Evolutionary conservation across 106 monocot genomes (phyloP), one percentile per base, ranked within the genome.

Genomic region (Phalaenopsis aphrodite): DNA sequence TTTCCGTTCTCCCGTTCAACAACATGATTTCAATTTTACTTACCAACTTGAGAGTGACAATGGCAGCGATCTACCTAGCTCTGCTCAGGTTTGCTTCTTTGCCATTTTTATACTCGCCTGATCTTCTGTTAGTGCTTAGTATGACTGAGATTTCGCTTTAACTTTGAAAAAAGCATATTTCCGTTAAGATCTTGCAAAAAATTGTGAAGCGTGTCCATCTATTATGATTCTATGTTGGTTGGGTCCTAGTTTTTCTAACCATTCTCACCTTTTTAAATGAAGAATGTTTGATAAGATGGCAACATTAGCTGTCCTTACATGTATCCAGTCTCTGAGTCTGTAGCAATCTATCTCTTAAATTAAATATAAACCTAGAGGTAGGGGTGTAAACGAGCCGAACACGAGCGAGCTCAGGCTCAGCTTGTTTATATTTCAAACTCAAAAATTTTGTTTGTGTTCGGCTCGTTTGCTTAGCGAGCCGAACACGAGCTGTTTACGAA

Each of bases 1-100:
- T 16, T 57, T 57, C 41, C 39, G 78, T 23, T 78, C 78, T 58
- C 78, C 78, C 1, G 16, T 78, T 39, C 78, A 78, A 58, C 78
- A 78, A 41, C 78, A 78, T 57, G 78, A 78, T 78, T 78, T 78
- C 41, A 78, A 78, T 58, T 78, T 78, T 23, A 57, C 78, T 56
- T 78, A 57, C 41, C 78, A 78, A 42, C 78, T 78, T 39, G 78
- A 78, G 78, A 78, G 78, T 57, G 78, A 46, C 6, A 78, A 78
- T 57, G 56, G 41, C 19, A 56, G 78, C 58, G 78, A 78, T 78
- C 78, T 78, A 19, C 78, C 78, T 41, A 56, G 78, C 19, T 55
- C 78, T 38, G 78, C 78, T 78, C 78, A 78, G 78, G 78, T 78
- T 42, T 30, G 76, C 52, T 30, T 8, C 14, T 52, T 2, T 38